Base-by-base conservation (phyloP, 75 land plant species). In the Selaginella moellendorffii region DNA sequence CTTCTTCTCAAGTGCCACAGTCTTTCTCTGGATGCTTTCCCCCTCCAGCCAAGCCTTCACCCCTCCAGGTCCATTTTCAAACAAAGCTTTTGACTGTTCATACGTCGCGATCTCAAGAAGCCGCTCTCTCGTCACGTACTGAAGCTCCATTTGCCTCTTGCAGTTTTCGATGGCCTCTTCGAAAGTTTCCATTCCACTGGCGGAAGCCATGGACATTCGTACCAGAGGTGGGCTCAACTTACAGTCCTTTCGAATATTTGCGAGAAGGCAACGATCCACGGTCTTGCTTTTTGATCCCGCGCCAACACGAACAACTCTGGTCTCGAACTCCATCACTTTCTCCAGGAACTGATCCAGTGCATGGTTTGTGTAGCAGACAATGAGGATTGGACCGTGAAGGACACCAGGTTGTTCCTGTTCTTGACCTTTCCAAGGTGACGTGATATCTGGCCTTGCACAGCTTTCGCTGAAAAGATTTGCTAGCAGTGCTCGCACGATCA, bases 291-390 rank as follows among this genome's bases (percentile, higher is more conserved):
- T 63, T 9, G 29, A n/a, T 51, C 53, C 22, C 2, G 53, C 71
- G 1, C 74, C 74, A 10, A 72, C 26, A 31, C 74, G 28, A 19
- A 72, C 36, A 10, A 72, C 9, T 10, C 52, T 68, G 1, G 54
- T 18, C 23, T 72, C 74, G 0, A 26, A 18, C 1, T 8, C 23
- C 25, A 69, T 58, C 20, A 72, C 27, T 26, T 25, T 22, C 54
- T 69, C 74, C 23, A 72, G 31, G 26, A 72, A 72, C 58, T 72
- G 74, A 68, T 72, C 72, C 8, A 72, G 52, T 17, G 74, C 74
- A 51, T 68, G 72, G 24, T 72, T 72, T 2, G 74, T 72, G 51
- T 68, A 68, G 63, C 71, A 72, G 20, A 72, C 30, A 0, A 72
- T 62, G 22, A 68, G 30, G 61, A 72, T 51, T 27, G 72, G 72